A percentile compares a stretch with the other conserved stretches of the same genome.
Conservation (phyloP, 78 protist genomes). For the Planoprotostelium fungivorum region DNA sequence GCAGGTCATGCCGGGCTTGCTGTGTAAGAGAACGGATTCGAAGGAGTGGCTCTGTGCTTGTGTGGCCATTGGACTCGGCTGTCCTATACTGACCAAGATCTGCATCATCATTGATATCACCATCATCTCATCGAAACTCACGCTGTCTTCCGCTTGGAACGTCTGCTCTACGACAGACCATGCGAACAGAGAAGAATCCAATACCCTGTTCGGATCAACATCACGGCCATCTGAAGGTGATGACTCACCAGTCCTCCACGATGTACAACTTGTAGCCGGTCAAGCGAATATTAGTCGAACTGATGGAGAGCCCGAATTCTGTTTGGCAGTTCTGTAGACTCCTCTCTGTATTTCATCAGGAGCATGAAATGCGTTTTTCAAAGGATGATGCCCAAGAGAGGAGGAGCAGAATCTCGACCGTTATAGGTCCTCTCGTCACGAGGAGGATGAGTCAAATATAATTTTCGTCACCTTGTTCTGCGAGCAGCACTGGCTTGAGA, state of each 20-base stretch:
- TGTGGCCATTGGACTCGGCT: not conserved
- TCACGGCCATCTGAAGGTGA: not conserved
- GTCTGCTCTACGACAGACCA: not conserved
- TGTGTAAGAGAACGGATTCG: not conserved
- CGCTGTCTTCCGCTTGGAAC: not conserved
- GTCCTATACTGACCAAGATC: not conserved
- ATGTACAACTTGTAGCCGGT: not conserved
- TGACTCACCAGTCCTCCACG: not conserved
- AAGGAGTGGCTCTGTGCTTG: not conserved
- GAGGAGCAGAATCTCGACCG: too few species aligned
- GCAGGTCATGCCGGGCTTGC: not conserved
- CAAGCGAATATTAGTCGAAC: not conserved
- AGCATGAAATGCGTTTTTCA: not conserved
- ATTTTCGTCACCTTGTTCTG: not conserved
- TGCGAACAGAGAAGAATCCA: not conserved
- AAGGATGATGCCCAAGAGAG: not conserved
- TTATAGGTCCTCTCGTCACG: too few species aligned
- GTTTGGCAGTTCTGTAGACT: not conserved
- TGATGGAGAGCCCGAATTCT: not conserved
- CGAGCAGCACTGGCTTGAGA: not conserved
- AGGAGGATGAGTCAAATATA: too few species aligned
- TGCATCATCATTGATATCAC: not conserved
- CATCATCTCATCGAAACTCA: not conserved
- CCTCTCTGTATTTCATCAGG: not conserved
- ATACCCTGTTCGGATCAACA: not conserved